Base-by-base conservation (phyloP, 2,329 filamentous ascomycete species). In the Colletotrichum tanaceti region DNA sequence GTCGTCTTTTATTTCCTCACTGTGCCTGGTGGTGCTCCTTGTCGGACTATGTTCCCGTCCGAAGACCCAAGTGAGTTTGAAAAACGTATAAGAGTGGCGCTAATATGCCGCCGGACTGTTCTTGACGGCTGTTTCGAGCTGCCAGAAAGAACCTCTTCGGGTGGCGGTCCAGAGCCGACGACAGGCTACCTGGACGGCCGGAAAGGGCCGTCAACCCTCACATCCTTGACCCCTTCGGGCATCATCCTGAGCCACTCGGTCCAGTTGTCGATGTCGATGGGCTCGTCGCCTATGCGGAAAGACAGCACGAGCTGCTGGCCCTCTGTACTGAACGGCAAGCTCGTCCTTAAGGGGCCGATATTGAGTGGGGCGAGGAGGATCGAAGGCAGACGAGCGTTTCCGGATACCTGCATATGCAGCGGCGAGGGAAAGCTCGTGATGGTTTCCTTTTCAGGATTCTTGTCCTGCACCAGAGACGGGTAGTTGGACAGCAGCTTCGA, bases 201-300 rank as follows among this genome's bases (percentile, higher is more conserved):
- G 69, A 78, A 85, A 22, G 85, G 84, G 3, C 84, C 84, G 28
- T 88, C 86, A 50, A 88, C 82, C 75, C 84, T 85, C 63, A 88
- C 79, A 66, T 88, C 86, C 72, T 79, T 83, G 71, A 88, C 82
- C 9, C 85, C 83, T 65, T 87, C 85, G 2, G 87, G 87, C 82
- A 89, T 86, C 73, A 85, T 78, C 24, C 86, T 83, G 70, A 89
- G 75, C 86, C 86, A 89, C 73, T 89, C 86, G 62, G 83, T 79
- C 86, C 86, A 88, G 63, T 77, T 83, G 58, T 88, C 85, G 61
- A 84, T 74, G 68, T 86, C 83, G 68, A 87, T 76, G 38, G 80
- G 80, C 28, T 86, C 85, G 47, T 87, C 85, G 2, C 80, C 80
- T 49, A 89, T 75, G 32, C 82, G 80, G 63, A 89, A 81, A 11